Evolutionary conservation across 306 rosid species (phyloP), one percentile per base, ranked within the genome.

Genomic region (Cucurbita ficifolia): DNA sequence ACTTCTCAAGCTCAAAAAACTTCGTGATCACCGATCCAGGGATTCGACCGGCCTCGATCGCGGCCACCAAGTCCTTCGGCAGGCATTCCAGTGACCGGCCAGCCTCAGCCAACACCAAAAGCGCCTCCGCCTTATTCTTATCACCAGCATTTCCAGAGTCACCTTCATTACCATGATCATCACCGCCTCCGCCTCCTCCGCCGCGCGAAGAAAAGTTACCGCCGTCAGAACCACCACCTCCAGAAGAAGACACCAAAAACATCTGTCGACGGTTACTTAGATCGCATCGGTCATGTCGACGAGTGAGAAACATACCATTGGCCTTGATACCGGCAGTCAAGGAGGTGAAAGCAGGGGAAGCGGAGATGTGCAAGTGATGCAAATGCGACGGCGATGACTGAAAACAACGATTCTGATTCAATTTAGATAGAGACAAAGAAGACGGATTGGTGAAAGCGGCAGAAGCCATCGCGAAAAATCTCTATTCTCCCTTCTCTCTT

Each of bases 41-140:
- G 53, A 94, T 83, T 85, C 84, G 83, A 2, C 97, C 92, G 0
- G 81, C 92, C 81, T 89, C 83, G 63, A 89, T 78, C 64, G 97
- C 99, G 21, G 85, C 83, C 33, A 86, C 92, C 85, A 94, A 59
- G 75, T 94, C 99, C 58, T 76, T 80, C 0, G 99, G 99, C 62
- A 94, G 14, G 68, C 78, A 84, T 75, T 91, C 97, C 80, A 89
- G 49, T 16, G 88, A 55, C 84, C 88, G 80, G 29, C 93, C 90
- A 2, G 90, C 87, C 81, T 87, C 85, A 73, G 83, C 88, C 81
- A 91, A 40, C 70, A 91, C 82, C 80, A 90, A 5, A 5, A 89
- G 6, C 24, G 87, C 99, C 81, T 94, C 92, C 74, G 72, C 46
- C 17, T 55, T 69, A 45, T 77, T 78, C 52, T 79, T 76, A 8